Conservation (phyloP, 2,329 filamentous ascomycete genomes). For the Colletotrichum eremochloae region DNA sequence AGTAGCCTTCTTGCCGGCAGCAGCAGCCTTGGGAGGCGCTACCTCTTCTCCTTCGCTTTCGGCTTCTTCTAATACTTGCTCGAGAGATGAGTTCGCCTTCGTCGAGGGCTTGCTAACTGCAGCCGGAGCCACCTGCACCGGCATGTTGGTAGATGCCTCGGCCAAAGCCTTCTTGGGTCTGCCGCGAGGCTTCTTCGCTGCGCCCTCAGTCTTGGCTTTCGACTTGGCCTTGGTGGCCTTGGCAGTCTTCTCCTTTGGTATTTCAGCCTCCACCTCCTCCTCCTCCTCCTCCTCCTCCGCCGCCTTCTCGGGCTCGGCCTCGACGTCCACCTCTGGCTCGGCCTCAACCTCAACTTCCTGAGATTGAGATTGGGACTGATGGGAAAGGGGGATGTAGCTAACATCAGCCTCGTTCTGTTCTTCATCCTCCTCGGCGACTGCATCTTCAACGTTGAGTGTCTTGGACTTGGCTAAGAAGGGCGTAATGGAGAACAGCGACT, state of each 20-base stretch:
- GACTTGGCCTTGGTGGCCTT: conserved; percentile 46
- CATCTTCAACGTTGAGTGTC: conserved; percentile 56
- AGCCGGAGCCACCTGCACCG: conserved; percentile 44
- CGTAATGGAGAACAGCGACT: conserved; percentile 93
- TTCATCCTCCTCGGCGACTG: conserved; percentile 52
- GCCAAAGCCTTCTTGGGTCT: conserved; percentile 61
- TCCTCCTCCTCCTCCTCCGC: conserved; percentile 31
- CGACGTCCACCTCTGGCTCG: conserved; percentile 1
- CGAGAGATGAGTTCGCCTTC: conserved; percentile 54
- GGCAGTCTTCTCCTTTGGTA: conserved; percentile 40
- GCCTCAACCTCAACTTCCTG: conserved; percentile 33
- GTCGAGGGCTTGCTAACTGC: conserved; percentile 45
- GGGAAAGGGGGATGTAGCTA: conserved; percentile 39
- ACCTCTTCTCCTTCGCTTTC: conserved; percentile 45
- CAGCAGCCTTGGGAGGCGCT: conserved; percentile 49
- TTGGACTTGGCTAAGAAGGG: conserved; percentile 87
- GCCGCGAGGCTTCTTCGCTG: conserved; percentile 57
- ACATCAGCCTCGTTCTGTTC: conserved; percentile 47
- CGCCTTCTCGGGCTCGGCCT: conserved; percentile 15
- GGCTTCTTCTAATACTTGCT: conserved; percentile 57
- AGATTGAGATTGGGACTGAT: conserved; percentile 23
- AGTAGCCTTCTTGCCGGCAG: conserved; percentile 32
- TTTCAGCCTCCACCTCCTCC: conserved; percentile 31
- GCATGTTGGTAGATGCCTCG: conserved; percentile 61
- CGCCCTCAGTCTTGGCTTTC: conserved; percentile 33